Evolutionary conservation across 2,329 filamentous ascomycete genomes (phyloP).

Genomic region (Chaetomium strumarium): DNA sequence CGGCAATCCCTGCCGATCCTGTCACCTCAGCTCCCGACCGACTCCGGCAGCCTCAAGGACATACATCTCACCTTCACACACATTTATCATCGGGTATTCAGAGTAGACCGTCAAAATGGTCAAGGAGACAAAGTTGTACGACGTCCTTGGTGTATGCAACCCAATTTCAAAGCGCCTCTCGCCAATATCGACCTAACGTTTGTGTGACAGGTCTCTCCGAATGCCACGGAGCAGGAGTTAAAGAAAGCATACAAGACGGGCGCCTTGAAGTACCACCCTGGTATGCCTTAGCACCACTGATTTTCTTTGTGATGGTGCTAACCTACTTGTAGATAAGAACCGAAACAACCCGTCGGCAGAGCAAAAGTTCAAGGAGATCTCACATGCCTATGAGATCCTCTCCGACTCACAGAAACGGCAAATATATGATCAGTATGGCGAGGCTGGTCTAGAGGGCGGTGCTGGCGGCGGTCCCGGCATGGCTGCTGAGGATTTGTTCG

Average conservation of each 20-base stretch:
- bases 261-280: slow-evolving; percentile 78
- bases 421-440: slow-evolving; percentile 95
- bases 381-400: slow-evolving; percentile 90
- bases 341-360: slow-evolving; percentile 85
- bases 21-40: slow-evolving; percentile 12
- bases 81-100: neutral
- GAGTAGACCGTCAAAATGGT: slow-evolving; percentile 28
- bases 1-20: neutral
- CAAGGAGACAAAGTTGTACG: slow-evolving; percentile 53
- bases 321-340: slow-evolving; percentile 72
- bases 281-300: slow-evolving; percentile 41
- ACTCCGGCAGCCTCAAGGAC: slow-evolving; percentile 1
- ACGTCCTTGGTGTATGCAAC: slow-evolving; percentile 63
- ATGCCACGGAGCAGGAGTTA: slow-evolving; percentile 76
- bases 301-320: neutral
- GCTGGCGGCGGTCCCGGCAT: slow-evolving; percentile 70
- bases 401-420: slow-evolving; percentile 87
- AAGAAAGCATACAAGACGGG: slow-evolving; percentile 86
- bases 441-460: slow-evolving; percentile 90
- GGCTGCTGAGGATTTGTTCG: slow-evolving; percentile 93
- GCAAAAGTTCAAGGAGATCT: slow-evolving; percentile 98
- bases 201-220: slow-evolving; percentile 60
- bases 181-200: slow-evolving; percentile 5
- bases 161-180: neutral
- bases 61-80: neutral